Conservation (phyloP, 495 filamentous ascomycete species). For the Platismatia glauca region DNA sequence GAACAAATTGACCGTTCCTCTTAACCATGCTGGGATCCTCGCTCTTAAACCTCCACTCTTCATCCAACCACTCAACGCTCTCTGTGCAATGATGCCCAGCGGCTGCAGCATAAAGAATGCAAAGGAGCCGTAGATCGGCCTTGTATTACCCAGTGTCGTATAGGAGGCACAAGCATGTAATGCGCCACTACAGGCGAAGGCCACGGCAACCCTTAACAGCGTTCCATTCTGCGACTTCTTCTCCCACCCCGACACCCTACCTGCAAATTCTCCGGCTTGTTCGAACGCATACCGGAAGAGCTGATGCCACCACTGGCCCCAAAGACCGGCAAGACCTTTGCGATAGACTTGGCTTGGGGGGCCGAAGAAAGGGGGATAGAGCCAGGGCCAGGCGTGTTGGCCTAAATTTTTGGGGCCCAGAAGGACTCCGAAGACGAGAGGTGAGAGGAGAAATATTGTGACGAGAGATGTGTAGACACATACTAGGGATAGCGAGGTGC, state of each 20-base stretch:
- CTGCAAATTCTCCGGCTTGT: slow-evolving; percentile 20
- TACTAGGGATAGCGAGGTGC: slow-evolving; percentile 39
- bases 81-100: slow-evolving; percentile 47
- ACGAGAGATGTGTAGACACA: slow-evolving; percentile 46
- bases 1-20: slow-evolving; percentile 42
- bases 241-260: slow-evolving; percentile 12
- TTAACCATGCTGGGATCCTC: slow-evolving; percentile 30
- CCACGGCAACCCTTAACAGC: slow-evolving; percentile 34
- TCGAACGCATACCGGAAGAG: slow-evolving; percentile 65
- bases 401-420: slow-evolving; percentile 40
- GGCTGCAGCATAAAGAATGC: slow-evolving; percentile 51
- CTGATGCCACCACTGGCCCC: slow-evolving; percentile 87
- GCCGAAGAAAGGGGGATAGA: slow-evolving; percentile 58
- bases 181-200: slow-evolving; percentile 51
- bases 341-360: slow-evolving; percentile 46
- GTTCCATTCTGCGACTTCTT: slow-evolving; percentile 16
- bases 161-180: slow-evolving; percentile 53
- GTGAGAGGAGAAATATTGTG: slow-evolving; percentile 46
- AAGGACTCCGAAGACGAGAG: slow-evolving; percentile 48
- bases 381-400: slow-evolving; percentile 50
- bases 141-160: slow-evolving; percentile 39
- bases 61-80: slow-evolving; percentile 26
- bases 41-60: slow-evolving; percentile 17
- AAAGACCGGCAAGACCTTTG: slow-evolving; percentile 63
- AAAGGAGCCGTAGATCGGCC: slow-evolving; percentile 35